Evolutionary conservation across 2,329 filamentous ascomycete genomes (phyloP), one percentile per base, ranked within the genome.

Genomic region (Uncinocarpus reesii): DNA sequence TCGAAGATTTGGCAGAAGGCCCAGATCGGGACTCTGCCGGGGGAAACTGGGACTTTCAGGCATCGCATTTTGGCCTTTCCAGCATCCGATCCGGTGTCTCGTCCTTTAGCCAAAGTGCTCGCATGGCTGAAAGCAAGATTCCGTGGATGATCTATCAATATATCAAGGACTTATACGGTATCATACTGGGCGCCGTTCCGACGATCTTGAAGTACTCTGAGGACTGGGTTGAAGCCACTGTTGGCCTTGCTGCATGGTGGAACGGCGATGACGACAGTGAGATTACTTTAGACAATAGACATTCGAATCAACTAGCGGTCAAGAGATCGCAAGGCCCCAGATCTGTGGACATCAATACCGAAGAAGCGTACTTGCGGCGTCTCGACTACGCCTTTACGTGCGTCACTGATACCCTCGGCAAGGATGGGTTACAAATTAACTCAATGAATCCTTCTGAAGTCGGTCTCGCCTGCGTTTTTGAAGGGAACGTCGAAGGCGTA

Each of bases 141-240:
- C 90, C 89, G 0, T 95, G 86, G 85, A 80, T 84, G 20, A 80
- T 96, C 23, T 95, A 94, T 62, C 83, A 95, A 61, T 87, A 84
- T 56, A 70, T 96, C 46, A 79, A 83, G 55, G 80, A 80, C 10
- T 69, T 95, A 4, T 95, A 95, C 62, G 81, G 82, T 28, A 82
- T 94, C 52, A 69, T 93, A 1, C 75, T 92, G 3, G 89, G 90
- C 29, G 79, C 84, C 54, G 74, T 80, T 7, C 77, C 82, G 29
- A 81, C 87, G 16, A 86, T 95, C 45, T 71, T 93, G 52, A 77
- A 81, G 40, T 79, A 81, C 37, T 79, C 88, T 1, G 81, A 90
- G 59, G 89, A 95, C 65, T 96, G 90, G 90, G 80, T 90, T 44
- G 90, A 96, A 69, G 89, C 87, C 0, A 84, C 83, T 0, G 69